Base-by-base conservation (phyloP, 495 filamentous ascomycete genomes). In the Annulohypoxylon moriforme region DNA sequence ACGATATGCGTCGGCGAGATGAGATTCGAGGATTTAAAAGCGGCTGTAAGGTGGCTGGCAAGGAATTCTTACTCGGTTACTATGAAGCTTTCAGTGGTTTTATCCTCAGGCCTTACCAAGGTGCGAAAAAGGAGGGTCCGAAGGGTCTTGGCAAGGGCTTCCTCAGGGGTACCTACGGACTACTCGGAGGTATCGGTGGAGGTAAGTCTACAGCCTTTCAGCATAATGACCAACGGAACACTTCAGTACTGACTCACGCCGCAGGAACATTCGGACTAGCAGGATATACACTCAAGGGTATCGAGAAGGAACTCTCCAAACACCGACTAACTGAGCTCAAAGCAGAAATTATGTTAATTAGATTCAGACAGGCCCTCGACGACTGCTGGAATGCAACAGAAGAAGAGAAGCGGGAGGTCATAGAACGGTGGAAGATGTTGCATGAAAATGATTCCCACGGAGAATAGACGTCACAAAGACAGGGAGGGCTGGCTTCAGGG, bases 301-400 rank as follows among this genome's bases (percentile, higher is more conserved):
- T 91, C 3, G 88, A 90, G 75, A 88, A 88, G 71, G 85, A 89
- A 56, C 74, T 91, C 11, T 84, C 87, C 49, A 88, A 87, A 56
- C 83, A 76, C 25, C 31, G 68, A 38, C 44, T 63, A 24, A 71
- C 67, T 20, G 64, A 60, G 34, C 53, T 77, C 25, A 76, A 73
- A 49, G 75, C 77, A 3, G 71, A 73, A 33, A 42, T 79, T 3
- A 20, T 79, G 3, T 27, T 66, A 22, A 71, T 75, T 18, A 42
- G 77, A 40, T 33, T 79, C n/a, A 70, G 68, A 33, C 77, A 79
- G 67, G 74, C 72, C 14, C 56, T 78, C 0, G 40, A 59, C 18
- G 72, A 72, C 11, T 78, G 66, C 53, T 46, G 52, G 31, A 36
- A 55, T 7, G 64, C 70, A 20, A 72, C 60, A 1, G 56, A 74